phyloP scores from a whole-genome alignment of 2,329 filamentous ascomycete species.

The Dactylellina parvicollis region DNA sequence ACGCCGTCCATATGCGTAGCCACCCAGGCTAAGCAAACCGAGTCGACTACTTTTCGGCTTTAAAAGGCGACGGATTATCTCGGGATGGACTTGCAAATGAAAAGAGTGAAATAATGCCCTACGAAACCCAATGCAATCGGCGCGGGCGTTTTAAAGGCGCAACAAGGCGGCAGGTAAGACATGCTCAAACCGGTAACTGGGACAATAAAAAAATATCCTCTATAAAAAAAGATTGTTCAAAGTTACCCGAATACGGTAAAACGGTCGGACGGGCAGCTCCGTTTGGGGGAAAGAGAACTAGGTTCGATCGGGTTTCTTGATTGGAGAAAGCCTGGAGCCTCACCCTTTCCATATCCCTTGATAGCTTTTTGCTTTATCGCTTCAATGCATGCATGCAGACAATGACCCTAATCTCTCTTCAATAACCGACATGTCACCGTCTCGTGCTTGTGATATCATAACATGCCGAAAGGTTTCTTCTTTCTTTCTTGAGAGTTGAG shows the following conservation, averaged over 20 bases:
- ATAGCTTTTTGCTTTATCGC: background rate
- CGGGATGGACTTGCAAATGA: conserved; percentile 23
- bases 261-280: conserved; percentile 18
- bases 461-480: conserved; percentile 10
- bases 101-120: background rate
- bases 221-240: background rate
- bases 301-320: background rate
- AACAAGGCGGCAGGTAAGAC: conserved; percentile 18
- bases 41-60: background rate
- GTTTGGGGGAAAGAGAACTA: background rate
- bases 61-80: conserved; percentile 50
- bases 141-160: background rate
- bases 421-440: conserved; percentile 54
- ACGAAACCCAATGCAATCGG: conserved; percentile 17
- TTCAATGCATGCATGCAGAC: conserved; percentile 19
- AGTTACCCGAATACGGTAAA: conserved; percentile 16
- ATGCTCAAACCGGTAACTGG: conserved; percentile 42
- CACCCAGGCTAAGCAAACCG: too few species aligned
- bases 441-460: conserved; percentile 54
- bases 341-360: background rate
- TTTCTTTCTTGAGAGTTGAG: too few species aligned
- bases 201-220: background rate
- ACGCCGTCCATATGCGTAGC: conserved; percentile 5
- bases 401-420: background rate
- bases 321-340: conserved; percentile 2